Evolutionary conservation across 2,329 filamentous ascomycete genomes (phyloP).

Genomic region (Alternaria brassicicola): DNA sequence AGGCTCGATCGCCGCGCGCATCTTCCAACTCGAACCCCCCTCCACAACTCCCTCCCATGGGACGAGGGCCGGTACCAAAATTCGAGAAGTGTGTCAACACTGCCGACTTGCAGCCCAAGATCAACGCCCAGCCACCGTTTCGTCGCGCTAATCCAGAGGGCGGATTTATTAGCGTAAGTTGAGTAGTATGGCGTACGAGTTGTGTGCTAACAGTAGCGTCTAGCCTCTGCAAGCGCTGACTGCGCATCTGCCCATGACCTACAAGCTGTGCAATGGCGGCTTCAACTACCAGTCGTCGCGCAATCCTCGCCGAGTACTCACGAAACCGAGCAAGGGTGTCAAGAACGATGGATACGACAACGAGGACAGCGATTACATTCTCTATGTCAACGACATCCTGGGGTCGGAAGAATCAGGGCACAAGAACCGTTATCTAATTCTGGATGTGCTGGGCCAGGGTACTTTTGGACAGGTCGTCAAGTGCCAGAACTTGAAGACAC

Average conservation of each 20-base stretch:
- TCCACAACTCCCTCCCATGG: constrained; percentile 52
- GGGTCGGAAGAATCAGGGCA: constrained; percentile 97
- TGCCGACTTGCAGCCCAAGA: constrained; percentile 78
- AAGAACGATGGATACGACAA: constrained; percentile 99
- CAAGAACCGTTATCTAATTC: constrained; percentile 97
- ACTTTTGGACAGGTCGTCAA: constrained; percentile 99
- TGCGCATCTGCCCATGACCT: constrained; percentile 89
- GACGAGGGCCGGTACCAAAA: constrained; percentile 78
- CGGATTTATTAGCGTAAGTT: constrained; percentile 91
- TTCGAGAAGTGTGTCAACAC: constrained; percentile 79
- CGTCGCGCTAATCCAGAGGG: constrained; percentile 94
- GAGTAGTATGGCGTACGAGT: background rate
- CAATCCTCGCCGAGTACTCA: constrained; percentile 92
- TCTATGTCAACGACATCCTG: constrained; percentile 98
- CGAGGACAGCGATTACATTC: constrained; percentile 98
- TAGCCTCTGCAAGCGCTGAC: constrained; percentile 95
- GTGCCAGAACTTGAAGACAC: constrained; percentile 97
- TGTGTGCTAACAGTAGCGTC: constrained; percentile 22
- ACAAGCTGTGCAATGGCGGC: constrained; percentile 95
- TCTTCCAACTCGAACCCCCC: constrained; percentile 53
- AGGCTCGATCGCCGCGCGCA: constrained; percentile 57
- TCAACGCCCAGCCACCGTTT: constrained; percentile 87
- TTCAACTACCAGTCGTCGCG: constrained; percentile 99
- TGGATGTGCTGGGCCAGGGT: constrained; percentile 95
- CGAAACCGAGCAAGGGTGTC: constrained; percentile 96